These are phyloP conservation scores for Ilyonectria mors-panacis DNA, from an alignment of 2,329 filamentous ascomycete species.

Conservation along the genomic window DNA sequence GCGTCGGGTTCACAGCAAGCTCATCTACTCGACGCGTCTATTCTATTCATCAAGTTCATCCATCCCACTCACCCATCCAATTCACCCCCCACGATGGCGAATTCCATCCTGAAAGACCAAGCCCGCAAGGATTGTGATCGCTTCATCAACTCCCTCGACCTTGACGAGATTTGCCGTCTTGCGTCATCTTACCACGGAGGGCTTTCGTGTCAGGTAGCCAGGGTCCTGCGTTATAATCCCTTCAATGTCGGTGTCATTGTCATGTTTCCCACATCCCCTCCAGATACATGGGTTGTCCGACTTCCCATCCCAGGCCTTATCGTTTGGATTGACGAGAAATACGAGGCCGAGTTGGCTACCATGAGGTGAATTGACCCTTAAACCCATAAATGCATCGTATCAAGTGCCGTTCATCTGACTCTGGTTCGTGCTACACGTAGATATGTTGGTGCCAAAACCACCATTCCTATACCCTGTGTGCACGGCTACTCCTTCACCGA, in stretches of 20 bases:
- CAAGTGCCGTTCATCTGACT: not conserved
- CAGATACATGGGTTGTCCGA: constrained; percentile 9
- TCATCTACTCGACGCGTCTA: too few species aligned
- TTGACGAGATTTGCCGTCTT: not conserved
- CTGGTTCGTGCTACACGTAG: not conserved
- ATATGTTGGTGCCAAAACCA: constrained; percentile 15
- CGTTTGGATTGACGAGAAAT: constrained; percentile 11
- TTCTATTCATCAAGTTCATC: too few species aligned
- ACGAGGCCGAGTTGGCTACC: constrained; percentile 4
- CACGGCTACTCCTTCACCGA: constrained; percentile 12
- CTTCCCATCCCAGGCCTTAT: constrained; percentile 1
- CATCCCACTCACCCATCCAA: too few species aligned
- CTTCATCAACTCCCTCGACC: constrained; percentile 2
- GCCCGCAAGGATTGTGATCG: not conserved
- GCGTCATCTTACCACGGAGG: constrained; percentile 14
- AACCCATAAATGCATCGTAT: not conserved
- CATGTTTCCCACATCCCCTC: not conserved
- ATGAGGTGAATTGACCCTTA: not conserved
- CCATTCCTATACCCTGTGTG: constrained; percentile 9
- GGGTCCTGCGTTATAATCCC: not conserved
- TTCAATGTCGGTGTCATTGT: constrained; percentile 18
- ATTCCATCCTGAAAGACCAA: not conserved
- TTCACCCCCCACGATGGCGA: not conserved
- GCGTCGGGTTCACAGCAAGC: too few species aligned
- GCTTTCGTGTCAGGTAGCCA: not conserved